Conservation (phyloP, 2,329 filamentous ascomycete genomes). For the Ceratocystis papillata region DNA sequence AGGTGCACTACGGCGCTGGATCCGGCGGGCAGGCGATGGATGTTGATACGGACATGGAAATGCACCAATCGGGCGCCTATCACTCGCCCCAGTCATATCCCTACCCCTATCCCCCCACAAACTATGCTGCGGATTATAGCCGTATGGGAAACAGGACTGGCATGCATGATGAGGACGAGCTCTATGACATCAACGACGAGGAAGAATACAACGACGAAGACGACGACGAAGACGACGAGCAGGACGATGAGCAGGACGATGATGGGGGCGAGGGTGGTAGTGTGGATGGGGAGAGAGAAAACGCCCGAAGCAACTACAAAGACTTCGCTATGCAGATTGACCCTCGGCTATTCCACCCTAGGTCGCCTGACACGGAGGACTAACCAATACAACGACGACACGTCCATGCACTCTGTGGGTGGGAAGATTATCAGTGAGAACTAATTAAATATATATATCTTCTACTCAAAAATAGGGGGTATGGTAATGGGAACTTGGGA, state of each 20-base stretch:
- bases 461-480: not conserved
- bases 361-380: constrained; percentile 3
- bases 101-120: not conserved
- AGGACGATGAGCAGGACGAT: constrained; percentile 27
- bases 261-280: constrained; percentile 26
- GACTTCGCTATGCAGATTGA: constrained; percentile 25
- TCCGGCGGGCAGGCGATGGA: not conserved
- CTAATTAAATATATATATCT: constrained; percentile 6
- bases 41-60: constrained; percentile 2
- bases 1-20: not conserved
- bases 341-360: constrained; percentile 18
- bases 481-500: no score
- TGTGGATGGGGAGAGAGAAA: constrained; percentile 24
- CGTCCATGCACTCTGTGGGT: no score
- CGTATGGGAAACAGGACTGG: not conserved
- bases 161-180: constrained; percentile 7
- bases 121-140: not conserved
- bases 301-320: constrained; percentile 27
- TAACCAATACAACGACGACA: not conserved
- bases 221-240: constrained; percentile 26
- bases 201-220: constrained; percentile 29
- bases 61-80: not conserved
- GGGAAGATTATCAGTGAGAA: constrained; percentile 4
- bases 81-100: not conserved
- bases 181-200: constrained; percentile 27